Evolutionary conservation across 805 yeast species (phyloP), one percentile per base, ranked within the genome.

Genomic region (Candida taoyuanica): DNA sequence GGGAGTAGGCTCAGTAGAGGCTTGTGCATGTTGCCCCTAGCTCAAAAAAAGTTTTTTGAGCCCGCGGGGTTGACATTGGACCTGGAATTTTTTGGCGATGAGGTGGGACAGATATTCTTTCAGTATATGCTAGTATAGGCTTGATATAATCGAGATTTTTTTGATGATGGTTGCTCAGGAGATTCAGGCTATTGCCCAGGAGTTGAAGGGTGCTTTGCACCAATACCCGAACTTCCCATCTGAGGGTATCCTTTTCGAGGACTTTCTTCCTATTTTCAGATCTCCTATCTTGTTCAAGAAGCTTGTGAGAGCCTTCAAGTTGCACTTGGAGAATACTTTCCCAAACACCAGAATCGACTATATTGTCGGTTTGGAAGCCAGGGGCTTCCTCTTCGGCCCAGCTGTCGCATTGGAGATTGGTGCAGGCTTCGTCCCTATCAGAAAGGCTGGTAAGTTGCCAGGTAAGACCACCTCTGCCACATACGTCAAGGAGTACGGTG

Each of bases 371-470:
- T 74, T 93, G 49, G 99, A 93, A 64, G 85, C 97, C 34, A 81
- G 99, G 64, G 99, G 99, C 4, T 93, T 93, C 62, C 70, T 93
- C 42, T 91, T 93, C 56, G 99, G 98, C 12, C 99, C 99, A 31
- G 70, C 98, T 25, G 71, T 93, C 51, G 98, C 98, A 7, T 72
- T 93, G 48, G 91, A 85, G 39, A 64, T 93, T 42, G 81, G 81
- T 46, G 89, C 91, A 26, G 94, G 96, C 8, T 93, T 93, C 55
- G 84, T 91, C 36, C 98, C 99, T 17, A 82, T 93, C 31, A 85
- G 99, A 73, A 93, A 93, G 68, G 79, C 79, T 40, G 98, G 98
- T 42, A 93, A 93, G 67, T 73, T 93, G 51, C 98, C 98, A 34
- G 98, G 98, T 53, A 76, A 80, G 49, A 68, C 80, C 34, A 75